Conservation (phyloP, 306 rosid genomes). For the Vachellia collinsii region DNA sequence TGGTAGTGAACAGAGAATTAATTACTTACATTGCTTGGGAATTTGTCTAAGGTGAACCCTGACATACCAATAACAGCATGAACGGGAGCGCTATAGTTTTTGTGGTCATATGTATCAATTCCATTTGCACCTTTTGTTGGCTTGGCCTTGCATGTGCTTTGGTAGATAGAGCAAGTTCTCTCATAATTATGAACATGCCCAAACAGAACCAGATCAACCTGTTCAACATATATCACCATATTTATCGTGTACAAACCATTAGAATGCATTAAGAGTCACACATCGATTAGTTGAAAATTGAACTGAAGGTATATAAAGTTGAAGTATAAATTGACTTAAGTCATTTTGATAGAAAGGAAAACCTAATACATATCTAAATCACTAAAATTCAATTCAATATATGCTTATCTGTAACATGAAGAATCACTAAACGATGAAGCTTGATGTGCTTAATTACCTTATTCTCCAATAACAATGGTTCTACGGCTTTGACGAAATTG, state of each 20-base stretch:
- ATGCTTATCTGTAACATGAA: slow-evolving; percentile 3
- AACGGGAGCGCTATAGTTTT: slow-evolving; percentile 77
- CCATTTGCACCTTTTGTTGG: slow-evolving; percentile 64
- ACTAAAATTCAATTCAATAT: too few species aligned
- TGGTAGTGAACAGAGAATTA: slow-evolving; percentile 27
- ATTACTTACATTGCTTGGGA: slow-evolving; percentile 47
- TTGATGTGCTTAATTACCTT: slow-evolving; percentile 50
- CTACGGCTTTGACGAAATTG: slow-evolving; percentile 51
- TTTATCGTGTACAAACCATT: not conserved
- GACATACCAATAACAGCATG: slow-evolving; percentile 90
- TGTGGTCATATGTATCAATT: slow-evolving; percentile 66
- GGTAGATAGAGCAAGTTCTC: slow-evolving; percentile 71
- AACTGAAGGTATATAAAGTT: too few species aligned
- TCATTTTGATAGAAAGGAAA: too few species aligned
- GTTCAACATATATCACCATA: slow-evolving; percentile 35
- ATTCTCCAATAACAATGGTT: slow-evolving; percentile 61
- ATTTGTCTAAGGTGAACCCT: slow-evolving; percentile 72
- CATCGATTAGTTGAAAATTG: too few species aligned
- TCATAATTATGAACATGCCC: slow-evolving; percentile 93
- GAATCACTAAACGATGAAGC: not conserved
- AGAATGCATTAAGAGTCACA: too few species aligned
- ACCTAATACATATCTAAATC: too few species aligned
- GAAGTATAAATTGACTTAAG: too few species aligned
- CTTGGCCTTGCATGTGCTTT: slow-evolving; percentile 54
- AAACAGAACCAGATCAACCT: slow-evolving; percentile 81